phyloP scores from a whole-genome alignment of 352 stramenopile species.

The Pythium monospermum region DNA sequence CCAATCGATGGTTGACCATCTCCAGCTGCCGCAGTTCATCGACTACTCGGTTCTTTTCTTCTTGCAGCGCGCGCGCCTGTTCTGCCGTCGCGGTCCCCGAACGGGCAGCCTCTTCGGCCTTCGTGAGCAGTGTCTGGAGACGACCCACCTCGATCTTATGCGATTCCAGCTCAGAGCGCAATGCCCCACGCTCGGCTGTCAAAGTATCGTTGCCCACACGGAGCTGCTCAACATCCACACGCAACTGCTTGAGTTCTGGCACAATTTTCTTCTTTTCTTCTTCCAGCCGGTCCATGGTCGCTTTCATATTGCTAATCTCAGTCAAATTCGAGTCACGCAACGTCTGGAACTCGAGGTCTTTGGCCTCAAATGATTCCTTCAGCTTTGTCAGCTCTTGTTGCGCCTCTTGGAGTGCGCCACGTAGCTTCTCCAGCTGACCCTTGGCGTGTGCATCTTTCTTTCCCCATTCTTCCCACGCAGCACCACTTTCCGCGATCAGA shows the following conservation, averaged over 20 bases:
- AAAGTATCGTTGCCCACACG: constrained; percentile 15
- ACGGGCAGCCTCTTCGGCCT: constrained; percentile 32
- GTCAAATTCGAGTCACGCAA: constrained; percentile 27
- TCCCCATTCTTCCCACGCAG: constrained; percentile 40
- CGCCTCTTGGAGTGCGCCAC: constrained; percentile 23
- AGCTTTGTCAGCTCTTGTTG: constrained; percentile 32
- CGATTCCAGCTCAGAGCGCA: constrained; percentile 26
- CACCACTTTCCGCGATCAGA: constrained; percentile 45
- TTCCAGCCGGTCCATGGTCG: constrained; percentile 23
- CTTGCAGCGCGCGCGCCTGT: constrained; percentile 32
- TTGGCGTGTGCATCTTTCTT: constrained; percentile 32
- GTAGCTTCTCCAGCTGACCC: constrained; percentile 35
- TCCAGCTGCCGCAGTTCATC: constrained; percentile 44
- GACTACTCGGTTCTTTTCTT: constrained; percentile 39
- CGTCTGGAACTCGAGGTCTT: constrained; percentile 32
- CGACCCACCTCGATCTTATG: constrained; percentile 25
- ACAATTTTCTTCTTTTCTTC: constrained; percentile 30
- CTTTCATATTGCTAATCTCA: constrained; percentile 24
- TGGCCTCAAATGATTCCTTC: constrained; percentile 24
- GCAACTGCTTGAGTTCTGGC: constrained; percentile 30
- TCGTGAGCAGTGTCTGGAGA: constrained; percentile 32
- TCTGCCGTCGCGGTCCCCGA: constrained; percentile 28
- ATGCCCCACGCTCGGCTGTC: constrained; percentile 11
- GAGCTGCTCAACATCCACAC: constrained; percentile 22
- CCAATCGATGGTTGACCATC: constrained; percentile 33